phyloP scores from a whole-genome alignment of 2,329 filamentous ascomycete species.

The Akanthomyces uredinophilus region DNA sequence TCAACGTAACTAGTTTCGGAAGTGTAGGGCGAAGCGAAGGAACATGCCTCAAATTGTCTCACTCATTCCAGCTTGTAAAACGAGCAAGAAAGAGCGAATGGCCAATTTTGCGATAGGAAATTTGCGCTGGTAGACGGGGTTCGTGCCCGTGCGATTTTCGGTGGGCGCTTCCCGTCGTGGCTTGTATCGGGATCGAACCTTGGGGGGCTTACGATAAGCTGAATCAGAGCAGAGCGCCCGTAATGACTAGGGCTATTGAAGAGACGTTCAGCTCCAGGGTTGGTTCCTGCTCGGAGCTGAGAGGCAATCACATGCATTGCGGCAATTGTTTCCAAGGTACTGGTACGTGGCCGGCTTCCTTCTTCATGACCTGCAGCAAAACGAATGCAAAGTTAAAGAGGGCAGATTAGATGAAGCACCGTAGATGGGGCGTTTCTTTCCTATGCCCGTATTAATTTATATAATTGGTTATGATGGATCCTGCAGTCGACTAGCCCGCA shows the following conservation, averaged over 20 bases:
- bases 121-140: not conserved
- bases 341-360: no score
- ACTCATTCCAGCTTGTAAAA: not conserved
- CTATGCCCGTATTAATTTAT: not conserved
- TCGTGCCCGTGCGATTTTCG: not conserved
- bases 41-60: not conserved
- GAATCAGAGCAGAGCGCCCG: slow-evolving; percentile 1
- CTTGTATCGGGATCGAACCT: slow-evolving; percentile 3
- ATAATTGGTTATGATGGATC: not conserved
- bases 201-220: slow-evolving; percentile 7
- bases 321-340: not conserved
- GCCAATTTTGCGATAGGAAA: not conserved
- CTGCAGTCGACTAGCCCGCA: not conserved
- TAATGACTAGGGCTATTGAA: not conserved
- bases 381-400: not conserved
- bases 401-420: not conserved
- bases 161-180: not conserved
- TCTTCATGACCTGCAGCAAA: not conserved
- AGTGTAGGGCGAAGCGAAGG: not conserved
- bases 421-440: not conserved
- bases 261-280: not conserved
- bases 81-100: not conserved
- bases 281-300: not conserved
- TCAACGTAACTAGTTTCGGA: not conserved
- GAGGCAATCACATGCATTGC: not conserved